Evolutionary conservation across 768 basidiomycete genomes (phyloP), one percentile per base, ranked within the genome.

Genomic region (Glaciozyma martinii): DNA sequence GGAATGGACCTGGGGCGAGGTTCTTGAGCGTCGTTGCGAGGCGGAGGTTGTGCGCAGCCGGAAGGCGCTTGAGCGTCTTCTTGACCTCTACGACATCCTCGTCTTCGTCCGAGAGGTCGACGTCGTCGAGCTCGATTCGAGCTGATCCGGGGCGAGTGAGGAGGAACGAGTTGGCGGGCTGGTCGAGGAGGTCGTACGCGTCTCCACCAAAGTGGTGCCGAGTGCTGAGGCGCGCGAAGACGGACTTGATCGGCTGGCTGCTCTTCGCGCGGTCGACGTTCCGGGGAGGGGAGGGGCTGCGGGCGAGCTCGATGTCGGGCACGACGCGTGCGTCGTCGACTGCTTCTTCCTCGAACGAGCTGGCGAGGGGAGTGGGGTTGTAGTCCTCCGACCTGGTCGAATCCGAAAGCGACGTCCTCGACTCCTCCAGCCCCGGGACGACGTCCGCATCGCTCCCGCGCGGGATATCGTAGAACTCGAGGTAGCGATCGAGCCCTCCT

Each of bases 401-500:
- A 40, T 40, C 37, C 37, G 37, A 7, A 40, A 40, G 37, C 12
- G 37, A 40, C 37, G 46, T 47, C 21, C 19, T 47, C n/a, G 49
- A 25, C 9, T 25, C 27, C 25, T 47, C 46, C 16, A 47, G 21
- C 7, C 10, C 46, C 9, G 46, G n/a, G 46, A 21, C 42, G 42
- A 43, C 21, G 21, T 78, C 79, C 83, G 80, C 75, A 80, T 83
- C 62, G 33, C 5, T 1, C 37, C 44, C 59, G 1, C 1, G 15
- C 37, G 54, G 23, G 44, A 69, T 56, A 8, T 56, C 27, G 63
- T 59, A 65, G 49, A 57, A 63, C 56, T 63, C 43, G 52, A 88
- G 75, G 73, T 86, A 87, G 52, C 82, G 80, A 71, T 87, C 85
- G 40, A 86, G 82, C 1, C 84, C 86, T 21, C 83, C 84, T 56